Evolutionary conservation across 2,329 filamentous ascomycete species (phyloP).

Genomic region (Alternaria longipes): DNA sequence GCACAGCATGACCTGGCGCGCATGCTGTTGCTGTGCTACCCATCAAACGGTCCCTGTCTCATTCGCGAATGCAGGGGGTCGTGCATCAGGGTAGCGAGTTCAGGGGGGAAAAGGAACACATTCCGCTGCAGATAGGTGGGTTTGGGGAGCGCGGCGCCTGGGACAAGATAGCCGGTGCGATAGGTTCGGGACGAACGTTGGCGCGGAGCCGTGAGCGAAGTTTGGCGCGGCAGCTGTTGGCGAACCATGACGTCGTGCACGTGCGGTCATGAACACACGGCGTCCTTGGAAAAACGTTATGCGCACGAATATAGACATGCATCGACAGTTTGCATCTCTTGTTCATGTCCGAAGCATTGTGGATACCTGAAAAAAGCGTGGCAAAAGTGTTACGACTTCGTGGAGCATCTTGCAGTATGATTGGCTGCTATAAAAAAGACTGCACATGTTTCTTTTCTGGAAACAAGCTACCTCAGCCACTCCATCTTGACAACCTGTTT

Average conservation of each 20-base stretch:
- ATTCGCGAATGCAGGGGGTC: constrained; percentile 15
- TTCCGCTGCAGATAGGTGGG: not conserved
- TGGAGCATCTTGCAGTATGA: not conserved
- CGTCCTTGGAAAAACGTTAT: constrained; percentile 1
- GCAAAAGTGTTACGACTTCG: not conserved
- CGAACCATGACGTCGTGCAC: constrained; percentile 18
- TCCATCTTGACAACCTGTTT: not conserved
- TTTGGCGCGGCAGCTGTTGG: constrained; percentile 1
- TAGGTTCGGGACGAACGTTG: constrained; percentile 1
- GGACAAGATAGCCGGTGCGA: constrained; percentile 2
- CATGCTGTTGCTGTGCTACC: constrained; percentile 7
- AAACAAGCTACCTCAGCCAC: constrained; percentile 1
- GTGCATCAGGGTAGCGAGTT: constrained; percentile 3
- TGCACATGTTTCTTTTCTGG: not conserved
- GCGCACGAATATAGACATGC: not conserved
- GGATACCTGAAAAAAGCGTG: not conserved
- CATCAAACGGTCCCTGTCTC: constrained; percentile 16
- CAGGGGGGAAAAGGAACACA: constrained; percentile 11
- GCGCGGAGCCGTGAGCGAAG: constrained; percentile 7
- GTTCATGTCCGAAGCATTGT: not conserved
- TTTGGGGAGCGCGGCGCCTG: not conserved
- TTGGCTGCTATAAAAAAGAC: not conserved
- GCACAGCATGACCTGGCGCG: constrained; percentile 2
- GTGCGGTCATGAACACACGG: not conserved
- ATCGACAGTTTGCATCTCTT: not conserved